phyloP scores from a whole-genome alignment of 768 basidiomycete species.

The Lepiota brunneoincarnata region DNA sequence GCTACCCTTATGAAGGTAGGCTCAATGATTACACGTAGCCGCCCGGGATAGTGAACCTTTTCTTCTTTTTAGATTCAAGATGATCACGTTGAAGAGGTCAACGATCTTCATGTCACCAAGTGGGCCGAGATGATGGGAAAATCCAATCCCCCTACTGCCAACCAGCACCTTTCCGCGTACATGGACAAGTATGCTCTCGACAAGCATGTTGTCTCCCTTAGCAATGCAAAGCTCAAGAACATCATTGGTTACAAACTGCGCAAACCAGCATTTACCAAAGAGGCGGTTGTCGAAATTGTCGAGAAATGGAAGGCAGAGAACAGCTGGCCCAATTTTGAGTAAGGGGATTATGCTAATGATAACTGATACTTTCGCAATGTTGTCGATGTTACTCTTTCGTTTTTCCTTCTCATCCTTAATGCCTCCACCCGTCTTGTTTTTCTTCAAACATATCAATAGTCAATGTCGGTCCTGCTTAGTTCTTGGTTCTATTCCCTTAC shows the following conservation, averaged over 20 bases:
- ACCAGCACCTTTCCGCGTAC: conserved; percentile 74
- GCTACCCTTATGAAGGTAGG: conserved; percentile 65
- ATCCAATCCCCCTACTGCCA: conserved; percentile 68
- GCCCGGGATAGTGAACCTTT: background rate
- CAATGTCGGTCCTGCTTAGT: background rate
- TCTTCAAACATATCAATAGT: background rate
- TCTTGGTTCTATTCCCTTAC: too few species aligned
- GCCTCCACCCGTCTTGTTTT: background rate
- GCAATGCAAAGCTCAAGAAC: conserved; percentile 70
- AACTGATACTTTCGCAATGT: conserved; percentile 8
- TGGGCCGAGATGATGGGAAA: conserved; percentile 81
- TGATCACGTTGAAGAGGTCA: conserved; percentile 75
- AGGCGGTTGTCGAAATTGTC: conserved; percentile 64
- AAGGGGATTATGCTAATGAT: conserved; percentile 9
- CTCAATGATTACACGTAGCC: background rate
- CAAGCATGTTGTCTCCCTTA: conserved; percentile 67
- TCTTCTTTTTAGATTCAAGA: conserved; percentile 51
- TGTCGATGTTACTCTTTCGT: background rate
- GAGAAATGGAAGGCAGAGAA: conserved; percentile 81
- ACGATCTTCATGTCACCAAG: conserved; percentile 76
- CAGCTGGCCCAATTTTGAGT: conserved; percentile 44
- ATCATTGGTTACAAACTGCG: conserved; percentile 68
- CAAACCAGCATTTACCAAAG: conserved; percentile 59
- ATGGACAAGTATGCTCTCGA: conserved; percentile 72
- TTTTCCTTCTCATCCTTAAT: background rate